Percentiles rank a stretch among this genome's conserved stretches.
These are phyloP conservation scores for Myxozyma mucilagina DNA, from an alignment of 805 yeast genomes.

Conservation along the genomic window DNA sequence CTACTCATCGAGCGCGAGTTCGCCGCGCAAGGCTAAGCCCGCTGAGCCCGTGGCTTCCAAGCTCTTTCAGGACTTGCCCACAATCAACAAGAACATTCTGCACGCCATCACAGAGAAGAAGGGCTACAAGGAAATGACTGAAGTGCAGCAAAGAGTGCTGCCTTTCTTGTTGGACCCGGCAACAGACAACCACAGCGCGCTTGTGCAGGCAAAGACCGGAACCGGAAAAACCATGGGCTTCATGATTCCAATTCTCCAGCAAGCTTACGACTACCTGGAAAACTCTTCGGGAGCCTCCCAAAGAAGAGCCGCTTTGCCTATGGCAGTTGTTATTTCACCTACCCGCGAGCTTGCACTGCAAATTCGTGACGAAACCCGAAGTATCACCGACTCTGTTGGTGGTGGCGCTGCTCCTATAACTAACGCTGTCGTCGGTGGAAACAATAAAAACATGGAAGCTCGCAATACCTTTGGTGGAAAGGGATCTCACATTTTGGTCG, in stretches of 20 bases:
- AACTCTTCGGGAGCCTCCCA: slow-evolving; percentile 62
- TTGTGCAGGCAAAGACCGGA: slow-evolving; percentile 96
- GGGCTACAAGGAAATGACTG: slow-evolving; percentile 12
- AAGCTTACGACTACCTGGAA: slow-evolving; percentile 57
- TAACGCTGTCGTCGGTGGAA: slow-evolving; percentile 21
- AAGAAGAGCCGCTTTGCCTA: slow-evolving; percentile 43
- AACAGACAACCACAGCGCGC: slow-evolving; percentile 55
- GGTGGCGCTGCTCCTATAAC: neutral
- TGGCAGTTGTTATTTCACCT: slow-evolving; percentile 86
- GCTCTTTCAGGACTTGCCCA: neutral
- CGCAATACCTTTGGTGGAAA: slow-evolving; percentile 49
- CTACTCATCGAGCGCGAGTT: no score
- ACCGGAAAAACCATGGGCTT: slow-evolving; percentile 95
- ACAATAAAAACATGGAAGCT: neutral
- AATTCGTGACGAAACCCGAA: slow-evolving; percentile 46
- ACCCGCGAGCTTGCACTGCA: slow-evolving; percentile 94
- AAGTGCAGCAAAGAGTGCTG: slow-evolving; percentile 19
- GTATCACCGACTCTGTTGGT: neutral
- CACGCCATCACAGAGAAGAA: neutral
- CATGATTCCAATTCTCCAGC: slow-evolving; percentile 75
- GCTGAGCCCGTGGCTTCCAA: neutral
- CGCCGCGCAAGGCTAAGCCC: neutral
- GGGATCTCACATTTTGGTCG: slow-evolving; percentile 91
- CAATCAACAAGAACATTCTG: neutral
- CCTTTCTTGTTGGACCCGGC: slow-evolving; percentile 41